These are phyloP conservation scores for Pythium biforme DNA, from an alignment of 352 stramenopile genomes.

Conservation along the genomic window DNA sequence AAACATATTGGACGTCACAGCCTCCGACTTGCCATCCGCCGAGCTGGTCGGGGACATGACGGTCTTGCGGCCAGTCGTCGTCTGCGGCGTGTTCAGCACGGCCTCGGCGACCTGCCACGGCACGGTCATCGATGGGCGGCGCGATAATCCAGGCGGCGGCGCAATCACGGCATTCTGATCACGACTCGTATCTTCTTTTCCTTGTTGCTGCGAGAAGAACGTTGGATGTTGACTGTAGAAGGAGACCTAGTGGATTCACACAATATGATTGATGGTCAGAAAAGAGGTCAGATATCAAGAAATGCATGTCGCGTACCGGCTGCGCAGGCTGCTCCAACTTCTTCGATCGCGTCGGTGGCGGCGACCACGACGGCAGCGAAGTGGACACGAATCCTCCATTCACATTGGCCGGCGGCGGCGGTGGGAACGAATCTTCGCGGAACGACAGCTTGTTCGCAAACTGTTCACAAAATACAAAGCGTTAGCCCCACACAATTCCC, in stretches of 20 bases:
- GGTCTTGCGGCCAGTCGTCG: conserved; percentile 61
- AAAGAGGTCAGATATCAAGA: neutral
- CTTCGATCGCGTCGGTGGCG: conserved; percentile 62
- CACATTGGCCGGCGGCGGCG: conserved; percentile 64
- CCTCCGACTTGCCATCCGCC: conserved; percentile 5
- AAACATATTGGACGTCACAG: conserved; percentile 47
- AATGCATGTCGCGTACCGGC: conserved; percentile 7
- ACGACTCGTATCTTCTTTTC: conserved; percentile 46
- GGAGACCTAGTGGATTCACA: conserved; percentile 27
- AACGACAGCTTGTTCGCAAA: conserved; percentile 42
- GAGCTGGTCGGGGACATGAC: conserved; percentile 39
- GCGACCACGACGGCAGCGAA: conserved; percentile 80
- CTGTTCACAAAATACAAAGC: conserved; percentile 20
- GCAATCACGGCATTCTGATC: conserved; percentile 71
- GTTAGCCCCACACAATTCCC: neutral
- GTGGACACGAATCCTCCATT: conserved; percentile 60
- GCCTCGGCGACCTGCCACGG: conserved; percentile 83
- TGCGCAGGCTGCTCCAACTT: conserved; percentile 52
- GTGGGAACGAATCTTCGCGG: conserved; percentile 69
- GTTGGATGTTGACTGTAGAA: conserved; percentile 77
- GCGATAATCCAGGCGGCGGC: conserved; percentile 67
- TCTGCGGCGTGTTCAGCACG: conserved; percentile 81
- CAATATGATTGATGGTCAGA: neutral
- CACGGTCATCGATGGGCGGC: conserved; percentile 81
- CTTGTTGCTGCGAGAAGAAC: conserved; percentile 67